Base-by-base conservation (phyloP, 495 filamentous ascomycete genomes). In the Achaetomiella virescens region DNA sequence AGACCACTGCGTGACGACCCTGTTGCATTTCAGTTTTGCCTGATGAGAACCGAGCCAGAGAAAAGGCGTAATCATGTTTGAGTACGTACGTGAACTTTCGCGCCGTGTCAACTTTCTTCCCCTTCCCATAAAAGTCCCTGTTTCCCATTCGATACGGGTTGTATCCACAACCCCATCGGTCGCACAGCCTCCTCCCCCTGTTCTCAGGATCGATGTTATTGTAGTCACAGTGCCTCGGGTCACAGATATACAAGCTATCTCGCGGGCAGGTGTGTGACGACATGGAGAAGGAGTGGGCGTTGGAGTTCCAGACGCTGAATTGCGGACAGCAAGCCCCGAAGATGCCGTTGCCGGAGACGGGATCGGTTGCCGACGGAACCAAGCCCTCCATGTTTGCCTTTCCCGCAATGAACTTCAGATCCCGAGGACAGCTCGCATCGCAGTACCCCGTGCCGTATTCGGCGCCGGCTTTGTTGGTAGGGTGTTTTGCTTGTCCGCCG, bases 141-240 rank as follows among this genome's bases (percentile, higher is more conserved):
- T 77, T 75, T 35, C 84, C 84, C 71, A 81, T 73, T 38, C 79
- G 78, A 76, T 81, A 89, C 3, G 83, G 75, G 79, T 89, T 90
- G 77, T 83, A 87, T 61, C 86, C 83, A 67, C 86, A 90, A 29
- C 73, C 74, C 61, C 65, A 80, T 48, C 81, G 78, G 62, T 90
- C 86, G 59, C 85, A 89, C 52, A 79, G 75, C 41, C 73, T 78
- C 42, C 59, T 66, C 52, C 68, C 72, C 57, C 72, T 60, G 48
- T 68, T 65, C 6, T 60, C 63, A 7, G n/a, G n/a, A n/a, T 68
- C 70, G 59, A 69, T 69, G 9, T 66, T 70, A 31, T 66, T 33
- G n/a, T 15, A 71, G 43, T 72, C 70, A 48, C 75, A 78, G 20
- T 50, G 45, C 45, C 61, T 55, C 9, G 46, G 66, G 7, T 71